These are phyloP conservation scores for Candida quercuum DNA, from an alignment of 805 yeast genomes.

Conservation along the genomic window DNA sequence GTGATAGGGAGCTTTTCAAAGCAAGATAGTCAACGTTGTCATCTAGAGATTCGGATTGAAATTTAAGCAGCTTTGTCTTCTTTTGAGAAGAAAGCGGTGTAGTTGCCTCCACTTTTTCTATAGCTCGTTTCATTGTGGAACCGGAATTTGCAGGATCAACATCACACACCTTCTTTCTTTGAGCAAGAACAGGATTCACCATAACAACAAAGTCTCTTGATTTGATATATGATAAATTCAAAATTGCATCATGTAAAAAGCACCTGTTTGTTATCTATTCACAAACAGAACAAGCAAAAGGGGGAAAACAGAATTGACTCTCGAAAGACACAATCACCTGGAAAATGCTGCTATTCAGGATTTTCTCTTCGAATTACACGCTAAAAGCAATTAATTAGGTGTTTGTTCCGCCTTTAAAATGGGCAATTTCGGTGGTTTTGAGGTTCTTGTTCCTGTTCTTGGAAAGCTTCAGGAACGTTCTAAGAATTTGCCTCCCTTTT, in stretches of 20 bases:
- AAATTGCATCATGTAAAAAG: background rate
- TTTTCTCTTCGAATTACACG: too few species aligned
- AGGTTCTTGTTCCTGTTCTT: too few species aligned
- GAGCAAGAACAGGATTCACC: background rate
- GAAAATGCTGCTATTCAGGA: too few species aligned
- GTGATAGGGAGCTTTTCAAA: slow-evolving; percentile 17
- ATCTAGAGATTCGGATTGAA: slow-evolving; percentile 13
- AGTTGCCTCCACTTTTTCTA: background rate
- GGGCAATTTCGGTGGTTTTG: too few species aligned
- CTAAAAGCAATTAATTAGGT: too few species aligned
- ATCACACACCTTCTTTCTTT: background rate
- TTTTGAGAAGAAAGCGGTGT: background rate
- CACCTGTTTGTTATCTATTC: too few species aligned
- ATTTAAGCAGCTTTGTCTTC: slow-evolving; percentile 9
- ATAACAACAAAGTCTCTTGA: background rate
- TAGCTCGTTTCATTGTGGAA: background rate
- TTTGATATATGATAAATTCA: background rate
- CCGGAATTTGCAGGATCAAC: background rate
- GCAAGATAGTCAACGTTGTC: slow-evolving; percentile 20
- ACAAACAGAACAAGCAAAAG: too few species aligned
- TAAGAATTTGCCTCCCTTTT: too few species aligned
- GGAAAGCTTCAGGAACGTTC: too few species aligned
- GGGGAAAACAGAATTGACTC: too few species aligned
- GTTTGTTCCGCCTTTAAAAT: too few species aligned
- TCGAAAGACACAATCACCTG: too few species aligned